Conservation (phyloP, 148 eudicot species). For the Cornus kousa region DNA sequence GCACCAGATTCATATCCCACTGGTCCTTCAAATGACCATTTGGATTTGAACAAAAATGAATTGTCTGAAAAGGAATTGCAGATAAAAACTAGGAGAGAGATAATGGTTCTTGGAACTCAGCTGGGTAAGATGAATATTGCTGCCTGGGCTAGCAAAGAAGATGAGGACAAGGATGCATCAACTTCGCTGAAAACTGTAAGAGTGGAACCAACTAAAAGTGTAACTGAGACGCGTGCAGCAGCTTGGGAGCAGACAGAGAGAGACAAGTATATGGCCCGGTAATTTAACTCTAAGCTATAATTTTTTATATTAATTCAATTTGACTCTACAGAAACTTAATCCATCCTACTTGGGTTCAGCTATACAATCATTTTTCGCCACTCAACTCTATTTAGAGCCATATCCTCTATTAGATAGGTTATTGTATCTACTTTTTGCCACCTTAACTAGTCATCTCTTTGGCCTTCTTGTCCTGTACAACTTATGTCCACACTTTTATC, state of each 20-base stretch:
- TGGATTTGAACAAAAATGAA: slow-evolving; percentile 26
- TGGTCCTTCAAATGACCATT: slow-evolving; percentile 16
- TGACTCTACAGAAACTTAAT: background rate
- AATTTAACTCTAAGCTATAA: background rate
- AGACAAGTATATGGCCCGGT: slow-evolving; percentile 68
- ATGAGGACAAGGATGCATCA: slow-evolving; percentile 39
- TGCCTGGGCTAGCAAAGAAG: slow-evolving; percentile 60
- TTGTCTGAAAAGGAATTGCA: slow-evolving; percentile 60
- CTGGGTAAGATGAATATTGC: slow-evolving; percentile 60
- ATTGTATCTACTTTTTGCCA: background rate
- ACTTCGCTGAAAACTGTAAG: slow-evolving; percentile 11
- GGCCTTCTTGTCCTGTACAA: background rate
- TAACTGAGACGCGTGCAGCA: slow-evolving; percentile 55
- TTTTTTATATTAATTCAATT: slow-evolving; percentile 1
- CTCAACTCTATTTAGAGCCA: background rate
- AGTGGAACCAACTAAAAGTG: slow-evolving; percentile 31
- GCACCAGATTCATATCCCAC: slow-evolving; percentile 29
- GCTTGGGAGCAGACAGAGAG: slow-evolving; percentile 79
- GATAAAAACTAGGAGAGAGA: slow-evolving; percentile 60
- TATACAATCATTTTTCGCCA: background rate
- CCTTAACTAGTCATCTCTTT: background rate
- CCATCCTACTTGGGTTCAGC: background rate
- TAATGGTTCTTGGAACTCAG: slow-evolving; percentile 61
- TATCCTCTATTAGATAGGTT: background rate
- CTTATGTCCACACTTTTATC: background rate